Evolutionary conservation across 2,329 filamentous ascomycete species (phyloP).

Genomic region (Dendryphion nanum): DNA sequence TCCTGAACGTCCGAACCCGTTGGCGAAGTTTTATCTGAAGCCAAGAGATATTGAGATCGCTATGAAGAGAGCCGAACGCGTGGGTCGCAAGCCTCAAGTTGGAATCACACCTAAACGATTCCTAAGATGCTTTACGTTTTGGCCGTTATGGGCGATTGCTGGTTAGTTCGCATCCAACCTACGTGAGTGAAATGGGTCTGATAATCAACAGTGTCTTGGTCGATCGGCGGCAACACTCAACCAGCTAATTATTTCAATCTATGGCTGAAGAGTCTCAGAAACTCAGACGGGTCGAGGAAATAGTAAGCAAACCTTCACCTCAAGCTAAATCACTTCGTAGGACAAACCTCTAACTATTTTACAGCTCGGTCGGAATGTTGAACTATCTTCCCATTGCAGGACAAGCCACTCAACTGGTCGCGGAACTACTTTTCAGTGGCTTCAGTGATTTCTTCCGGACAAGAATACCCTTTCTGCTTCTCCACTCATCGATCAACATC

Average conservation of each 20-base stretch:
- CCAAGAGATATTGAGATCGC: conserved; percentile 9
- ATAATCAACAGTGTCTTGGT: conserved; percentile 6
- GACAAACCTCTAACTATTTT: no score
- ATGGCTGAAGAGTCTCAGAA: conserved; percentile 9
- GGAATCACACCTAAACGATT: conserved; percentile 8
- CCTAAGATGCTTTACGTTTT: conserved; percentile 10
- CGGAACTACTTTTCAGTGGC: conserved; percentile 8
- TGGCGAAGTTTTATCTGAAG: conserved; percentile 10
- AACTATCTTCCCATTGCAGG: conserved; percentile 10
- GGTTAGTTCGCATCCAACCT: neutral
- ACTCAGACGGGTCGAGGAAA: conserved; percentile 6
- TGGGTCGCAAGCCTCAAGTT: conserved; percentile 8
- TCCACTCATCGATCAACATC: conserved; percentile 6
- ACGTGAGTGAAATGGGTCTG: neutral
- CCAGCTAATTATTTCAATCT: conserved; percentile 11
- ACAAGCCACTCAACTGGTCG: conserved; percentile 8
- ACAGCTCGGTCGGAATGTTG: conserved; percentile 9
- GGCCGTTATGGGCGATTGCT: conserved; percentile 9
- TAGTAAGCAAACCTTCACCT: conserved; percentile 1
- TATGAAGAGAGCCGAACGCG: conserved; percentile 4
- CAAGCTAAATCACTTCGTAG: neutral
- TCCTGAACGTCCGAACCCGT: conserved; percentile 9
- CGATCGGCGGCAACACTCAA: conserved; percentile 2
- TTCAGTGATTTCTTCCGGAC: conserved; percentile 7
- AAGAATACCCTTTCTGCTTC: conserved; percentile 7